Percentiles rank a stretch among this genome's conserved stretches.
phyloP scores from a whole-genome alignment of 345 rosid genomes.

The Anastatica hierochuntica region DNA sequence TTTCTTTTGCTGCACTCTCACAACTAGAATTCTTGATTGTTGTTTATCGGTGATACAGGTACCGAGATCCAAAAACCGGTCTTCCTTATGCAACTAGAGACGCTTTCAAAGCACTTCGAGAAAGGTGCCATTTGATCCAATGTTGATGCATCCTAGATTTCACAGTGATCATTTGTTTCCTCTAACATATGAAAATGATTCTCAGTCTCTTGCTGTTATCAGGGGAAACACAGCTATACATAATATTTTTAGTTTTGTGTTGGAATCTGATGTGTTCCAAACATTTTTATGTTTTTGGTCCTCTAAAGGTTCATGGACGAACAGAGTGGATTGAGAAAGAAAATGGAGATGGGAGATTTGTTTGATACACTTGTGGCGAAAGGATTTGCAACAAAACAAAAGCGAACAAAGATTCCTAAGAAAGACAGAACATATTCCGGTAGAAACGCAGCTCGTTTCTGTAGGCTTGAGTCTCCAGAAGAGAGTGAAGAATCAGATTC shows the following conservation, averaged over 20 bases:
- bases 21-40: not conserved
- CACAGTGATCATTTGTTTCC: not conserved
- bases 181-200: too few relatives aligned
- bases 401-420: conserved; percentile 38
- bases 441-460: conserved; percentile 40
- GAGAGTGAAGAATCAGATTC: conserved; percentile 34
- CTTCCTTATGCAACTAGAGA: conserved; percentile 73
- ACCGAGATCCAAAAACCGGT: conserved; percentile 92
- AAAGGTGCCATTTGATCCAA: conserved; percentile 38
- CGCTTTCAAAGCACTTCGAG: conserved; percentile 73
- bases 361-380: conserved; percentile 44
- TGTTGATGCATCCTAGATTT: not conserved
- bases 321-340: conserved; percentile 33
- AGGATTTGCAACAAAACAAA: conserved; percentile 43
- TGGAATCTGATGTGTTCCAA: not conserved
- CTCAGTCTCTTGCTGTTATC: too few relatives aligned
- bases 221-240: not conserved
- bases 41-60: conserved; percentile 37
- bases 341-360: conserved; percentile 72
- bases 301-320: conserved; percentile 47
- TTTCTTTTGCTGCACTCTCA: not conserved
- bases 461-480: conserved; percentile 34
- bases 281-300: not conserved
- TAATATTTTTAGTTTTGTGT: not conserved
- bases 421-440: conserved; percentile 16